phyloP scores from a whole-genome alignment of 2,329 filamentous ascomycete species.

The Chrysoporthe puriensis region DNA sequence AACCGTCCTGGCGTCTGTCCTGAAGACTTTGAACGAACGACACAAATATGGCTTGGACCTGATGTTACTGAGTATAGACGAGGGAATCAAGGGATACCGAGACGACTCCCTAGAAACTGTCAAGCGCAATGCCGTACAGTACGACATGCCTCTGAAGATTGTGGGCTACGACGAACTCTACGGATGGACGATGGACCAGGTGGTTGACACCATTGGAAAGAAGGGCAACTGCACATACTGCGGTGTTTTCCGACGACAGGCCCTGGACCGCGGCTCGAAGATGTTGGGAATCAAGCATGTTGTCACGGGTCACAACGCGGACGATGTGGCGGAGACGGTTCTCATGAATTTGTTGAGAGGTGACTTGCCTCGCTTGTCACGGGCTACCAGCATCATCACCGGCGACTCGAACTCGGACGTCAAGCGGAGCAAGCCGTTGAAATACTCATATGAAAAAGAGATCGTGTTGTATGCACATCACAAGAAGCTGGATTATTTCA shows the following conservation, averaged over 20 bases:
- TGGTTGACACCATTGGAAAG: slow-evolving; percentile 93
- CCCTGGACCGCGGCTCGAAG: slow-evolving; percentile 88
- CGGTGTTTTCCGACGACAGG: slow-evolving; percentile 92
- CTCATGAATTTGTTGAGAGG: slow-evolving; percentile 95
- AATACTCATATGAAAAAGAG: slow-evolving; percentile 99
- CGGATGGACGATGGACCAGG: slow-evolving; percentile 99
- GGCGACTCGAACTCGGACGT: slow-evolving; percentile 80
- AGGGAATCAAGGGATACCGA: slow-evolving; percentile 95
- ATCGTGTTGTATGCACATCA: slow-evolving; percentile 98
- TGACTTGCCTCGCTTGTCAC: slow-evolving; percentile 82
- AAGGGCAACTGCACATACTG: slow-evolving; percentile 99
- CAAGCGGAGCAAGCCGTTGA: slow-evolving; percentile 93
- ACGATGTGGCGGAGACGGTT: slow-evolving; percentile 95
- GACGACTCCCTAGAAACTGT: slow-evolving; percentile 97
- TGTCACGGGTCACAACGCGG: slow-evolving; percentile 96
- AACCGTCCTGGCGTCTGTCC: slow-evolving; percentile 89
- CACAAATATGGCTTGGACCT: slow-evolving; percentile 86
- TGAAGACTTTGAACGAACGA: slow-evolving; percentile 92
- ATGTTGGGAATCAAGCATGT: slow-evolving; percentile 88
- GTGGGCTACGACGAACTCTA: slow-evolving; percentile 93
- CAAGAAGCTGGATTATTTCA: slow-evolving; percentile 97
- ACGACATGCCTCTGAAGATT: slow-evolving; percentile 88
- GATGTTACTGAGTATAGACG: slow-evolving; percentile 88
- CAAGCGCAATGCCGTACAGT: slow-evolving; percentile 88
- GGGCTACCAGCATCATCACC: slow-evolving; percentile 89